Evolutionary conservation across 2,329 filamentous ascomycete species (phyloP).

Genomic region (Ceratocystis colombiana): DNA sequence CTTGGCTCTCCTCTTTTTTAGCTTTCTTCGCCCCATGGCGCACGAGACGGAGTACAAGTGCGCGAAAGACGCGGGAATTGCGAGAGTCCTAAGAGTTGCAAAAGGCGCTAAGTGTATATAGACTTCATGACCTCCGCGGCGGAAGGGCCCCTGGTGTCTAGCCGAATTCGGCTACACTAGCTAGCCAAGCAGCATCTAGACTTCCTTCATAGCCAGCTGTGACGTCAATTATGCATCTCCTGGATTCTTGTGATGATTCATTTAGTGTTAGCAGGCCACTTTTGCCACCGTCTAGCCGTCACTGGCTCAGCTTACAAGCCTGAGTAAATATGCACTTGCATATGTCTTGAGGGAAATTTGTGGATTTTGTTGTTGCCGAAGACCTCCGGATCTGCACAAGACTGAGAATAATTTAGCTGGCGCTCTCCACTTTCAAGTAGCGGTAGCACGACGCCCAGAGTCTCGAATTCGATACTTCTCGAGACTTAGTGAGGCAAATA

Average conservation of each 20-base stretch:
- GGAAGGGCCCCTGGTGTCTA: neutral
- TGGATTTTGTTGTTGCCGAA: neutral
- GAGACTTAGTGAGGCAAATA: no score
- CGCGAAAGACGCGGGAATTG: neutral
- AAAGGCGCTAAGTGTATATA: neutral
- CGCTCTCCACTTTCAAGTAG: neutral
- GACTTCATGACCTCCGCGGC: conserved; percentile 6
- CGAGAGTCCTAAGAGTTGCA: no score
- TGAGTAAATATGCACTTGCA: neutral
- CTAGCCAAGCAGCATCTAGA: neutral
- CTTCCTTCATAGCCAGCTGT: neutral
- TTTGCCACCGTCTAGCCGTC: neutral
- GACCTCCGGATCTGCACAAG: neutral
- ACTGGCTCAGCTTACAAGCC: neutral
- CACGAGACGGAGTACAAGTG: neutral
- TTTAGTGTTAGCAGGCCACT: neutral
- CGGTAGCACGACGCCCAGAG: neutral
- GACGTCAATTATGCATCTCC: neutral
- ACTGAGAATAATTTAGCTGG: neutral
- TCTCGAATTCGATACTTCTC: neutral
- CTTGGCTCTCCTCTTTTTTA: neutral
- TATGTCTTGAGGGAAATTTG: neutral
- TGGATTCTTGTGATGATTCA: neutral
- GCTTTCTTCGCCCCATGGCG: neutral
- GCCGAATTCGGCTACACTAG: neutral